phyloP scores from a whole-genome alignment of 805 yeast species.

The Lipomyces spencermartinsiae region DNA sequence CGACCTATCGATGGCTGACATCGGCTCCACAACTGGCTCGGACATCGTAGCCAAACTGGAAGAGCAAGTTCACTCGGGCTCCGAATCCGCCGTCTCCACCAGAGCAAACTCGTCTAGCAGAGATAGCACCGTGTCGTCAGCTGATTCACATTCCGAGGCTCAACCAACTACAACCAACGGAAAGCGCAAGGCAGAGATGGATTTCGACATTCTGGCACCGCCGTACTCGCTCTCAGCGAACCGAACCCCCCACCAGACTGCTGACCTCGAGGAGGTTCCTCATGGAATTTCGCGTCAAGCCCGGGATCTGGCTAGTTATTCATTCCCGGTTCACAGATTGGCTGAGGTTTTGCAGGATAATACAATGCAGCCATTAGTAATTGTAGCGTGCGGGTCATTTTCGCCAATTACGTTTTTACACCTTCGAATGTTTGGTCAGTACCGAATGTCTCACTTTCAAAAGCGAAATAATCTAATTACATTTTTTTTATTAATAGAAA shows the following conservation, averaged over 20 bases:
- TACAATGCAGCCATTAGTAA: constrained; percentile 83
- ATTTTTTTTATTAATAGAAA: constrained; percentile 49
- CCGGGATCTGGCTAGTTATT: constrained; percentile 65
- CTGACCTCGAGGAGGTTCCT: constrained; percentile 96
- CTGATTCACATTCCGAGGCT: neutral
- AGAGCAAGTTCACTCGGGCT: constrained; percentile 10
- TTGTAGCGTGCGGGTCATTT: constrained; percentile 97
- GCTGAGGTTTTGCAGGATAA: constrained; percentile 37
- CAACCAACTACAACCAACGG: constrained; percentile 16
- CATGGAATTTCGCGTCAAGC: constrained; percentile 93
- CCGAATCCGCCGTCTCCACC: neutral
- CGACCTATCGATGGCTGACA: neutral
- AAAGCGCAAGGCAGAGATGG: constrained; percentile 28
- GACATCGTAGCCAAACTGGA: constrained; percentile 7
- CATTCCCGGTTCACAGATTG: constrained; percentile 77
- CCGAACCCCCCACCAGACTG: constrained; percentile 60
- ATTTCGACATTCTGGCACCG: constrained; percentile 21
- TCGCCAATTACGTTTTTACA: constrained; percentile 95
- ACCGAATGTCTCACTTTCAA: neutral
- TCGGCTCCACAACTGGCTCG: neutral
- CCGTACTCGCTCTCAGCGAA: constrained; percentile 37
- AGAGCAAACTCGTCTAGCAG: neutral
- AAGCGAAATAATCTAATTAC: neutral
- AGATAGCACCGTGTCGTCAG: constrained; percentile 5
- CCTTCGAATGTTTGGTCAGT: constrained; percentile 81